phyloP scores from a whole-genome alignment of 352 stramenopile species.

The Pythium biforme region DNA sequence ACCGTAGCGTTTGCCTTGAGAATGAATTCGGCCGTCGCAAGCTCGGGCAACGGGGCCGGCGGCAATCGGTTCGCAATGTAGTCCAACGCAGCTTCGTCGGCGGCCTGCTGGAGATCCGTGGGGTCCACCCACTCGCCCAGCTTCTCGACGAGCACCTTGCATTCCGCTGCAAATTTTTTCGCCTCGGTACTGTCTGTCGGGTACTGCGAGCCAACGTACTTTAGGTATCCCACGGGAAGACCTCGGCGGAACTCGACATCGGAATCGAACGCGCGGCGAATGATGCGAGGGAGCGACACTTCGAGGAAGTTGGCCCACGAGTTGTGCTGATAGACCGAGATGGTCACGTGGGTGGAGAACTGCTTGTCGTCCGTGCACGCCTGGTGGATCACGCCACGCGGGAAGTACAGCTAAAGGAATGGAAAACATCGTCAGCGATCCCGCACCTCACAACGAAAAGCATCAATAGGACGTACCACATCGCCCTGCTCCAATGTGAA shows the following conservation, averaged over 20 bases:
- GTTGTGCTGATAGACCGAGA: conserved; percentile 88
- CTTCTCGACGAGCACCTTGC: conserved; percentile 51
- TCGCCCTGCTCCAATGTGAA: conserved; percentile 82
- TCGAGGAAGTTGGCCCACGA: conserved; percentile 89
- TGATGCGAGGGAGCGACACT: conserved; percentile 67
- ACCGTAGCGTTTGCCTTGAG: conserved; percentile 48
- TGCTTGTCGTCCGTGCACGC: conserved; percentile 67
- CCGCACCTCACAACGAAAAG: not conserved
- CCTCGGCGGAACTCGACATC: conserved; percentile 72
- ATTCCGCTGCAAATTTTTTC: conserved; percentile 43
- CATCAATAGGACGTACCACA: conserved; percentile 31
- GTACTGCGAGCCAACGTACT: conserved; percentile 75
- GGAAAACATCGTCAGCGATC: not conserved
- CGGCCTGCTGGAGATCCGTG: conserved; percentile 62
- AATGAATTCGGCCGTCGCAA: conserved; percentile 33
- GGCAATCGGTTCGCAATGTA: conserved; percentile 75
- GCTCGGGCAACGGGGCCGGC: conserved; percentile 26
- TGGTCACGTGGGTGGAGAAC: conserved; percentile 87
- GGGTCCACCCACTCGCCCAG: conserved; percentile 46
- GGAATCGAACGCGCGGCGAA: conserved; percentile 76
- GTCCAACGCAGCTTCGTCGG: conserved; percentile 76
- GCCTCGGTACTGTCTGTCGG: conserved; percentile 35
- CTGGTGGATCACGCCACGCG: conserved; percentile 77
- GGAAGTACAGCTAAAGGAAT: conserved; percentile 68
- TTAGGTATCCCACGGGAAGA: conserved; percentile 70